These are phyloP conservation scores for Trichoderma endophyticum DNA, from an alignment of 2,329 filamentous ascomycete species.

Conservation along the genomic window DNA sequence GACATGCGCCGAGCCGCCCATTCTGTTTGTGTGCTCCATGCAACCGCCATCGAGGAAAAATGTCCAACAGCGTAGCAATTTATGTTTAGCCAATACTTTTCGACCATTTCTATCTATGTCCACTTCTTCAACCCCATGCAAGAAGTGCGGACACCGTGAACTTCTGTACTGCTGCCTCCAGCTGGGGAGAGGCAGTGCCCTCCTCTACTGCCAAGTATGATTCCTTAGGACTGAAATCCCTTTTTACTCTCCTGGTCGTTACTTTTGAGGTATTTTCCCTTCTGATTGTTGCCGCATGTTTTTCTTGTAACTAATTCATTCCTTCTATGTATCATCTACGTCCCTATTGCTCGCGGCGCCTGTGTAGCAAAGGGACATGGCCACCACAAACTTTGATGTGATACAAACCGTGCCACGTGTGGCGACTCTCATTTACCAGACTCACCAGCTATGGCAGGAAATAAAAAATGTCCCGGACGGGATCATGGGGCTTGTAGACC, in stretches of 20 bases:
- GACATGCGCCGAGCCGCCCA: conserved; percentile 12
- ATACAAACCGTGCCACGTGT: conserved; percentile 25
- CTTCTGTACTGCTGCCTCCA: neutral
- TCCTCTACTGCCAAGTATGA: neutral
- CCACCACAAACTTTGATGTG: conserved; percentile 27
- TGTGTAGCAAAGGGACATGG: neutral
- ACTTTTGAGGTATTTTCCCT: neutral
- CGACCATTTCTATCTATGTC: neutral
- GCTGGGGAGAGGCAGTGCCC: conserved; percentile 1
- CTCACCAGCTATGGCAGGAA: conserved; percentile 27
- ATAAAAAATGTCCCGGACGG: conserved; percentile 26
- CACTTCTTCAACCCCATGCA: conserved; percentile 2
- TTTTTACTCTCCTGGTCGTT: neutral
- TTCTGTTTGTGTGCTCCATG: neutral
- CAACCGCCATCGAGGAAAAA: neutral
- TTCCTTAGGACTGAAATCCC: neutral
- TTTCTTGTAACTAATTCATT: neutral
- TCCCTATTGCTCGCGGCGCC: too few species aligned
- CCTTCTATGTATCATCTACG: neutral
- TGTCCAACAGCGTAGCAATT: neutral
- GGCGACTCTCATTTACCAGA: conserved; percentile 23
- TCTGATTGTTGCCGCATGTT: neutral
- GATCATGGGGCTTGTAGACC: conserved; percentile 23
- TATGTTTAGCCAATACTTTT: neutral
- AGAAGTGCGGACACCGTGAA: neutral